Base-by-base conservation (phyloP, 139 green algal species). In the Desmodesmus armatus region DNA sequence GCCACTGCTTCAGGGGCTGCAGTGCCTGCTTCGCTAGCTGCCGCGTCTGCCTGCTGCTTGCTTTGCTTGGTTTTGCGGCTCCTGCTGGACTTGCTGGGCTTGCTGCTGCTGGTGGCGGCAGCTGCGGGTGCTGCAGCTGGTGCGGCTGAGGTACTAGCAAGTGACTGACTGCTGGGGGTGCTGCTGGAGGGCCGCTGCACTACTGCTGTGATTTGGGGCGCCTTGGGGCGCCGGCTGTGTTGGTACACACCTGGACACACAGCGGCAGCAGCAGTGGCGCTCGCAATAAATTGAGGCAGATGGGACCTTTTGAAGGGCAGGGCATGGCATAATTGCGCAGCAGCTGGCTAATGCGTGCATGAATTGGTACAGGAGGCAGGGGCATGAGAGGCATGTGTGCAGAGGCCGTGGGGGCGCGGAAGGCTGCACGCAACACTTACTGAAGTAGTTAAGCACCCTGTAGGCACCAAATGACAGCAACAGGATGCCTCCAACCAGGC, bases 381-480 rank as follows among this genome's bases (percentile, higher is more conserved):
- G n/a, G n/a, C n/a, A n/a, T n/a, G n/a, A n/a, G n/a, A n/a, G n/a
- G n/a, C n/a, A n/a, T n/a, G n/a, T n/a, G n/a, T n/a, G n/a, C n/a
- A n/a, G n/a, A n/a, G n/a, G n/a, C n/a, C n/a, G n/a, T n/a, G n/a
- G n/a, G n/a, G n/a, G n/a, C n/a, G n/a, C n/a, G n/a, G n/a, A n/a
- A n/a, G n/a, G n/a, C n/a, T n/a, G n/a, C n/a, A n/a, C n/a, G n/a
- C n/a, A n/a, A n/a, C 9, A 65, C 78, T 84, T 63, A 84, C 78
- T 41, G 40, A 84, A 84, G 55, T 77, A 41, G 31, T 84, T 23
- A 9, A 84, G 63, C 21, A 84, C 78, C 5, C 78, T 55, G 31
- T 84, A 84, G 25, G 78, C 78, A 17, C 78, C 78, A 77, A 84
- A 76, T 41, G 62, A 77, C 29, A 84, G 78, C 40, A 63, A 23